Percentiles rank a stretch among this genome's conserved stretches.
Evolutionary conservation across 148 eudicot species (phyloP).

Genomic region (Selenicereus undatus): DNA sequence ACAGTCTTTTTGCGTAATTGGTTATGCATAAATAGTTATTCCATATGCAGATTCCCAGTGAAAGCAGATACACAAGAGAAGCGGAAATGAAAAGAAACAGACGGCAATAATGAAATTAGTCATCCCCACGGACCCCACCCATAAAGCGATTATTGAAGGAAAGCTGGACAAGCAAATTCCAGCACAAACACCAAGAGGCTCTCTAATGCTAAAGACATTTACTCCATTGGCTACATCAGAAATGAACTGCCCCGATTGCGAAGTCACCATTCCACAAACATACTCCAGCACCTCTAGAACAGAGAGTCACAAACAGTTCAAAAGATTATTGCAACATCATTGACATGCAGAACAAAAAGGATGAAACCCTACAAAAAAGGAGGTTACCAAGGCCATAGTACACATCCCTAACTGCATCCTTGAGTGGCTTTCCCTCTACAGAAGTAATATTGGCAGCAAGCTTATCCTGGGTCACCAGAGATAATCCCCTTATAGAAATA

Average conservation of each 20-base stretch:
- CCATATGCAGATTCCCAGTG: too few relatives aligned
- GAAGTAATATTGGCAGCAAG: slow-evolving; percentile 46
- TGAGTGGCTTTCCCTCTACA: slow-evolving; percentile 70
- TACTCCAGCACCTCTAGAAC: slow-evolving; percentile 58
- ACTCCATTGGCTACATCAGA: slow-evolving; percentile 52
- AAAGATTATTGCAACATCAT: not conserved
- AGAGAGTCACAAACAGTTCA: slow-evolving; percentile 11
- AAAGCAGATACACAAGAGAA: too few relatives aligned
- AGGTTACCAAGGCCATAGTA: slow-evolving; percentile 32
- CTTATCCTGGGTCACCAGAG: slow-evolving; percentile 42
- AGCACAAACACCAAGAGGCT: slow-evolving; percentile 86
- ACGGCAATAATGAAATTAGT: not conserved
- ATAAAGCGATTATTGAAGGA: slow-evolving; percentile 58
- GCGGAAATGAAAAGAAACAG: too few relatives aligned
- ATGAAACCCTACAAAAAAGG: not conserved
- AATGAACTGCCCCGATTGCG: slow-evolving; percentile 54
- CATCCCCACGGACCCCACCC: slow-evolving; percentile 57
- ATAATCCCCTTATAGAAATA: slow-evolving; percentile 3
- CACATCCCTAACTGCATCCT: slow-evolving; percentile 54
- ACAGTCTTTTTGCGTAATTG: not conserved
- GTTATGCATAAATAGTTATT: not conserved
- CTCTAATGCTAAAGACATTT: slow-evolving; percentile 59
- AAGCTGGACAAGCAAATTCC: slow-evolving; percentile 62
- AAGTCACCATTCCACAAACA: slow-evolving; percentile 57
- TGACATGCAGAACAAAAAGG: not conserved